Conservation (phyloP, 106 monocot genomes). For the Dioscorea alata region DNA sequence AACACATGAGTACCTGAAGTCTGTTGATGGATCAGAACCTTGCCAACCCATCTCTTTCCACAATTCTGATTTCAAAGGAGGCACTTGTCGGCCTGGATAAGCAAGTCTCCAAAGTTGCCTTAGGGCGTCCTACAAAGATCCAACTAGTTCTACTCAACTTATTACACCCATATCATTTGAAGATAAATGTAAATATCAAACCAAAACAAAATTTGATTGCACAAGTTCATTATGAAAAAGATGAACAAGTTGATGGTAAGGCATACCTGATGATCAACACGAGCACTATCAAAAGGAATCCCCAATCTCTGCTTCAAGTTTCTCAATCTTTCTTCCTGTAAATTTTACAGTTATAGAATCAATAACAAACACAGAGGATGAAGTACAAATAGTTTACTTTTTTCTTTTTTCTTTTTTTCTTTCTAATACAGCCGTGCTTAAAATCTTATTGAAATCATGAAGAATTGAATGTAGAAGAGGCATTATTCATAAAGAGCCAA, state of each 20-base stretch:
- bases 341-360: neutral
- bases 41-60: slow-evolving; percentile 91
- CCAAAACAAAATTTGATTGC: too few species aligned
- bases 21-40: slow-evolving; percentile 68
- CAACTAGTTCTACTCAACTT: neutral
- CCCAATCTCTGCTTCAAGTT: slow-evolving; percentile 57
- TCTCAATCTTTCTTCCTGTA: slow-evolving; percentile 72
- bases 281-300: slow-evolving; percentile 61
- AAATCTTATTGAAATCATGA: too few species aligned
- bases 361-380: too few species aligned
- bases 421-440: too few species aligned
- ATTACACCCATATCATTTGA: too few species aligned
- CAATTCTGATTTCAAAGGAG: slow-evolving; percentile 65
- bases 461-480: too few species aligned
- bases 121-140: slow-evolving; percentile 52
- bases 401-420: too few species aligned
- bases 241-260: neutral
- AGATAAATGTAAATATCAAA: too few species aligned
- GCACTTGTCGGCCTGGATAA: slow-evolving; percentile 63
- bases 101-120: slow-evolving; percentile 77
- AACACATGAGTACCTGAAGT: slow-evolving; percentile 40
- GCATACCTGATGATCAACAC: slow-evolving; percentile 68
- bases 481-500: too few species aligned
- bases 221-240: neutral
- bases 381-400: too few species aligned